A percentile compares a stretch with the other conserved stretches of the same genome.
Evolutionary conservation across 1,284 basidiomycete species (phyloP).

Genomic region (Coniferiporia sulphurascens): DNA sequence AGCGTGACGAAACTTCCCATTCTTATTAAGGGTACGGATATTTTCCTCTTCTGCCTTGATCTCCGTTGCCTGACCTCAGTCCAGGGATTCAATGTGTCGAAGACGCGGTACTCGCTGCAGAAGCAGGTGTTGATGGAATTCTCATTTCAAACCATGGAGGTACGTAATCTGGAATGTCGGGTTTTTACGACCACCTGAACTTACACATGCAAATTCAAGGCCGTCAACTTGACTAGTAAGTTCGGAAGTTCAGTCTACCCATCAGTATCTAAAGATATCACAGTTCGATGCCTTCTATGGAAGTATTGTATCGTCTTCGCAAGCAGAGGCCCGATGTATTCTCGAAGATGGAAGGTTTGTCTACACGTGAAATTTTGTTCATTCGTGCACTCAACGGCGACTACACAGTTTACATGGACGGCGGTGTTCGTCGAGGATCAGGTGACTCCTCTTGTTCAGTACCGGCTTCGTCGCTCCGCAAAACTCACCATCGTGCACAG

Average conservation of each 20-base stretch:
- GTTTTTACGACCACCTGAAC: constrained; percentile 22
- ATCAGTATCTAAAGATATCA: no score
- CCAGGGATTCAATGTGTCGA: constrained; percentile 72
- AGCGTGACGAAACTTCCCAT: constrained; percentile 75
- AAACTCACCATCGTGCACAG: constrained; percentile 29
- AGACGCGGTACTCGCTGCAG: constrained; percentile 85
- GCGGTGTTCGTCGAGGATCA: constrained; percentile 81
- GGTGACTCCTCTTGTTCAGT: constrained; percentile 33
- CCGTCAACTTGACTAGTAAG: constrained; percentile 79
- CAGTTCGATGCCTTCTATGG: constrained; percentile 64
- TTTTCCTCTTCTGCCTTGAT: background rate
- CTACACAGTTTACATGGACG: constrained; percentile 80
- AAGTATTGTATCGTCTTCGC: constrained; percentile 72
- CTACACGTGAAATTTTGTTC: no score
- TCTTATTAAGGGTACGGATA: constrained; percentile 68
- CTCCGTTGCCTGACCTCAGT: background rate
- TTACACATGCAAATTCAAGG: constrained; percentile 34
- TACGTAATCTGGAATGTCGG: constrained; percentile 31
- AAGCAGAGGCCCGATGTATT: constrained; percentile 75
- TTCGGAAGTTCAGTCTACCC: constrained; percentile 1
- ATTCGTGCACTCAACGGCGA: background rate
- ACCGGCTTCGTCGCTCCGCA: no score
- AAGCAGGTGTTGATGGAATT: constrained; percentile 83
- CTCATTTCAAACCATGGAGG: constrained; percentile 92
- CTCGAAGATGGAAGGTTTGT: constrained; percentile 57